phyloP scores from a whole-genome alignment of 2,329 filamentous ascomycete species.

The Phaeosphaeriaceae sp. region DNA sequence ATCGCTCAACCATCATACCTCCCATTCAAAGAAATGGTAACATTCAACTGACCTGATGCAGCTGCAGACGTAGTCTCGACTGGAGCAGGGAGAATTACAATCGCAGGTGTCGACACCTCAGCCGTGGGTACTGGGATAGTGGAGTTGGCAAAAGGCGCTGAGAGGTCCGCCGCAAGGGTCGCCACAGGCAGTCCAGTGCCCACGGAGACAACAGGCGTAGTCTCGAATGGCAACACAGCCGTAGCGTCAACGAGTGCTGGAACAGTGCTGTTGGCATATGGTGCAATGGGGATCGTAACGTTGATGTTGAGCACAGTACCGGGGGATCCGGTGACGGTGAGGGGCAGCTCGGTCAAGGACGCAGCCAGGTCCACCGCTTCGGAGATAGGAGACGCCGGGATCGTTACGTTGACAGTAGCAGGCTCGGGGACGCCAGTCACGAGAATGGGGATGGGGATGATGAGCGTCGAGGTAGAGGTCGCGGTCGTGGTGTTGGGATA shows the following conservation, averaged over 20 bases:
- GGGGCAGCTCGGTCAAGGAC: neutral
- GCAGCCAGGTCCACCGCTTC: neutral
- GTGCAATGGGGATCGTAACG: conserved; percentile 1
- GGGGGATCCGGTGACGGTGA: conserved; percentile 2
- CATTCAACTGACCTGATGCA: conserved; percentile 14
- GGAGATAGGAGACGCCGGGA: neutral
- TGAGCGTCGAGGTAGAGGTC: conserved; percentile 1
- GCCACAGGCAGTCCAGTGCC: neutral
- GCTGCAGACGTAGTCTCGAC: neutral
- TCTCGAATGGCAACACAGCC: neutral
- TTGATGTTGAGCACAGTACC: neutral
- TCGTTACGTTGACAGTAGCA: neutral
- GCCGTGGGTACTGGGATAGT: neutral
- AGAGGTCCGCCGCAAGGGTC: neutral
- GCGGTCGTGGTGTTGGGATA: conserved; percentile 16
- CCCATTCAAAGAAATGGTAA: conserved; percentile 3
- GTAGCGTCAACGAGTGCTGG: neutral
- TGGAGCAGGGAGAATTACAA: neutral
- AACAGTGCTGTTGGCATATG: neutral
- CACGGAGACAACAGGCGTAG: neutral
- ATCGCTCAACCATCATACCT: neutral
- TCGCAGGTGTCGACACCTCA: neutral
- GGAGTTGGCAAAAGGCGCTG: conserved; percentile 1
- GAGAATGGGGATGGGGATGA: conserved; percentile 7
- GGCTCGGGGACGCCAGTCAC: conserved; percentile 1